These are phyloP conservation scores for Hypomyces rosellus DNA, from an alignment of 2,329 filamentous ascomycete genomes.

Conservation along the genomic window DNA sequence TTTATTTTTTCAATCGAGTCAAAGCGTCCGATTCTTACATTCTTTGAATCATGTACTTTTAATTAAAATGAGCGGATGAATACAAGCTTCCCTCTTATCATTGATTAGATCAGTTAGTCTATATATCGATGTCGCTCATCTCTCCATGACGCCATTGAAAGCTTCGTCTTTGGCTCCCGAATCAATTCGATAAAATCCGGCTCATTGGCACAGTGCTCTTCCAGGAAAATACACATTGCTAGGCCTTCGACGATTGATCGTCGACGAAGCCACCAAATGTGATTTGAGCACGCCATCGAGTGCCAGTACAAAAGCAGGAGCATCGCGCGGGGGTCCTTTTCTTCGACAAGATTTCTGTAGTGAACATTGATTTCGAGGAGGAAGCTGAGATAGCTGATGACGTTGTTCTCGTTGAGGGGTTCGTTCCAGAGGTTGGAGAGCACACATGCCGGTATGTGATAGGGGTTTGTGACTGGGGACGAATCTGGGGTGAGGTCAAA, in stretches of 20 bases:
- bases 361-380: constrained; percentile 36
- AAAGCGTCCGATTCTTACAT: neutral
- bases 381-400: constrained; percentile 42
- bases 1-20: neutral
- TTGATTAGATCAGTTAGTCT: too few species aligned
- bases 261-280: constrained; percentile 42
- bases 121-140: neutral
- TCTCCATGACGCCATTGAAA: neutral
- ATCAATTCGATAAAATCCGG: constrained; percentile 1
- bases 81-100: too few species aligned
- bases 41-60: too few species aligned
- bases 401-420: constrained; percentile 31
- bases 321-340: constrained; percentile 47
- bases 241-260: constrained; percentile 42
- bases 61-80: too few species aligned
- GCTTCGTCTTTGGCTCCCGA: neutral
- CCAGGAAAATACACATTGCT: constrained; percentile 39
- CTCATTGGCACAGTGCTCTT: constrained; percentile 14
- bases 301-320: constrained; percentile 53
- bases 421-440: constrained; percentile 32
- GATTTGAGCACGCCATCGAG: constrained; percentile 36
- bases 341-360: constrained; percentile 39
- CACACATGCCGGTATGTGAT: constrained; percentile 27
- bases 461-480: constrained; percentile 22
- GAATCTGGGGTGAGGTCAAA: constrained; percentile 20